Conservation (phyloP, 106 monocot species). For the Apostasia ramifera region DNA sequence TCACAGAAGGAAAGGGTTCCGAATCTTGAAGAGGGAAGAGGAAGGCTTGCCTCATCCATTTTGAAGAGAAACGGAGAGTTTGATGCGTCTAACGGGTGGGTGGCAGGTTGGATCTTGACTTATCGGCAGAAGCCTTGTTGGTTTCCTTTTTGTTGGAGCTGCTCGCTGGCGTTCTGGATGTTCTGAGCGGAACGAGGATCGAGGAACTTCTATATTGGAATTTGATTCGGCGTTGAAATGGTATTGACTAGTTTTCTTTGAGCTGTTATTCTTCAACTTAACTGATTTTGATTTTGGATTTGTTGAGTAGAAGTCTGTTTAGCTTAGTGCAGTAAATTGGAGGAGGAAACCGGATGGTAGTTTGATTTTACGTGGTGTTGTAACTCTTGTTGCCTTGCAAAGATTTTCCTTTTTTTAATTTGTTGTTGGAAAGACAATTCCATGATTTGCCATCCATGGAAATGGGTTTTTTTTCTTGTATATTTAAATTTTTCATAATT, state of each 20-base stretch:
- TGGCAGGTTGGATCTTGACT: not conserved
- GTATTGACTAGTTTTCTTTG: slow-evolving; percentile 3
- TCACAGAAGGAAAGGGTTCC: no score
- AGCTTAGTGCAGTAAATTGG: not conserved
- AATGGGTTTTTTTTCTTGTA: not conserved
- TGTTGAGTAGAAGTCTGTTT: not conserved
- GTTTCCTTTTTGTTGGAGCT: not conserved
- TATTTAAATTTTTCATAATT: not conserved
- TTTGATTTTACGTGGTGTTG: not conserved
- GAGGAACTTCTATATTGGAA: not conserved
- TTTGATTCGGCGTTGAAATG: slow-evolving; percentile 10
- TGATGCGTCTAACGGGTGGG: not conserved
- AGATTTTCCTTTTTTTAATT: not conserved
- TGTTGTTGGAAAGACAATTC: not conserved
- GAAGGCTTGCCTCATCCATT: not conserved
- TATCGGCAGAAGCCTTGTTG: not conserved
- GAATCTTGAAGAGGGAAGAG: not conserved
- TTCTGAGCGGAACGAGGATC: not conserved
- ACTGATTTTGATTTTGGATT: not conserved
- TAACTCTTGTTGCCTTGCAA: not conserved
- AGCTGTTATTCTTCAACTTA: not conserved
- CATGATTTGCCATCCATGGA: not conserved
- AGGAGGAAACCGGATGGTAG: not conserved
- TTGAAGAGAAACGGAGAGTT: not conserved
- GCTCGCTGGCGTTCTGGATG: not conserved